Percentiles rank a stretch among this genome's conserved stretches.
Evolutionary conservation across 306 rosid species (phyloP).

Genomic region (Cucurbita pepo): DNA sequence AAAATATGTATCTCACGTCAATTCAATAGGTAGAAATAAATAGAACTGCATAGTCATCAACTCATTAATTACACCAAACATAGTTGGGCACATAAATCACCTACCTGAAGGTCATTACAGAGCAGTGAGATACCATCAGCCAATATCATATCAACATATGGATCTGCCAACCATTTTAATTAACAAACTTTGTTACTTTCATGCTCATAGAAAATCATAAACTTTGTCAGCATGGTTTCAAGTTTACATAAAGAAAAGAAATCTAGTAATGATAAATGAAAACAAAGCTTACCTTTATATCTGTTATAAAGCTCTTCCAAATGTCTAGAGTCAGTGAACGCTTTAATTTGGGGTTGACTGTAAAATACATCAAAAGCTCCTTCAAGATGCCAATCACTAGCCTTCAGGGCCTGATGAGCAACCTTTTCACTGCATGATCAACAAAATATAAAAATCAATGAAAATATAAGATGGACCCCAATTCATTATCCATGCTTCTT

Average conservation of each 20-base stretch:
- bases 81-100: slow-evolving; percentile 10
- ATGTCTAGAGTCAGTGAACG: slow-evolving; percentile 70
- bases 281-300: slow-evolving; percentile 69
- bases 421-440: slow-evolving; percentile 57
- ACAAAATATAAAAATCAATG: neutral
- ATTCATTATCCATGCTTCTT: neutral
- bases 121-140: slow-evolving; percentile 90
- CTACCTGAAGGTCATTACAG: slow-evolving; percentile 88
- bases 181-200: neutral
- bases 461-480: neutral
- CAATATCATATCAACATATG: slow-evolving; percentile 63
- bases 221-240: neutral
- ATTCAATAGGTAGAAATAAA: slow-evolving; percentile 4
- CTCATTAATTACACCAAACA: neutral
- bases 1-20: slow-evolving; percentile 8
- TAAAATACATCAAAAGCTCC: slow-evolving; percentile 94
- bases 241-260: neutral
- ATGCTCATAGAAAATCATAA: neutral
- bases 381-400: slow-evolving; percentile 97
- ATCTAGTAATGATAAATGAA: neutral
- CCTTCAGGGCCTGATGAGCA: slow-evolving; percentile 72
- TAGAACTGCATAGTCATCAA: neutral
- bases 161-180: slow-evolving; percentile 35
- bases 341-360: slow-evolving; percentile 74
- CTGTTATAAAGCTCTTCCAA: slow-evolving; percentile 91